Evolutionary conservation across 306 rosid genomes (phyloP), one percentile per base, ranked within the genome.

Genomic region (Alnus glutinosa): DNA sequence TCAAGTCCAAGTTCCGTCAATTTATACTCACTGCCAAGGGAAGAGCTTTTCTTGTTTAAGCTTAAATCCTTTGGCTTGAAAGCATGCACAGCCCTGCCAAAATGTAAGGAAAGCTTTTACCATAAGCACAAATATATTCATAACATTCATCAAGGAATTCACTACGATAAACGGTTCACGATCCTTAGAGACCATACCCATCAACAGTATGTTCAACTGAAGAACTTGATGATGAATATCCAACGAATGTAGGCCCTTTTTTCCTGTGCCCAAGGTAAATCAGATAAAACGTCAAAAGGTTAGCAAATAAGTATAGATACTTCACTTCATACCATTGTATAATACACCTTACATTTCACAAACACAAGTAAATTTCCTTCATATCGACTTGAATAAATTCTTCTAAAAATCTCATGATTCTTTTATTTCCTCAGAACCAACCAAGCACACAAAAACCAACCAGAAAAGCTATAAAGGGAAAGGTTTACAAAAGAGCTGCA

Each of bases 11-110:
- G 78, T 80, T 79, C 94, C 0, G 92, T 83, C 82, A 82, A n/a
- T 84, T 89, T 86, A 77, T 85, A 85, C 10, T 8, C 79, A 77
- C 78, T 88, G 51, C 67, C 71, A 15, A 97, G 92, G 69, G 92
- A 88, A 73, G 89, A 73, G 46, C 46, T 79, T 74, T 82, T 88
- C 88, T 83, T 88, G 75, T 63, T 84, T 71, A 73, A 34, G 16
- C 39, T 77, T 16, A 92, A 84, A 78, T 94, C 92, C 89, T 92
- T 94, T 0, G 98, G 98, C 7, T 89, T 92, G 86, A 86, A 91
- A 61, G 98, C 98, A 78, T 77, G 82, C 61, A 77, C 89, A 34
- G 92, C 88, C 54, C 98, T 94, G 90, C 68, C 76, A 51, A 34
- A 79, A 78, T 46, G 57, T 30, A 77, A 50, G 51, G 52, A 62